Evolutionary conservation across 1,139 yeast species (phyloP).

Genomic region (Debaryomyces singareniensis): DNA sequence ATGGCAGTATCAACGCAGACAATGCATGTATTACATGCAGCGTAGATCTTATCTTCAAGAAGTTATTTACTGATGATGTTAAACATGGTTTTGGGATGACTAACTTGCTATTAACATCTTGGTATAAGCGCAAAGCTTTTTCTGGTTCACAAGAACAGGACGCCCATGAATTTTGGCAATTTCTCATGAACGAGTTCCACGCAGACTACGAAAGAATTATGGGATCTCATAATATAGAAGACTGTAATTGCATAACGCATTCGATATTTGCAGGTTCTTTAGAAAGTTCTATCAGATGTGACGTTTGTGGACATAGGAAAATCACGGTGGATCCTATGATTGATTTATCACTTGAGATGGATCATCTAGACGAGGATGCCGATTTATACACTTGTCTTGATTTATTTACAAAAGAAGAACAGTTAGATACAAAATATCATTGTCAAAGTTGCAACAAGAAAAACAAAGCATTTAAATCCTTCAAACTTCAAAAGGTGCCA

Average conservation of each 20-base stretch:
- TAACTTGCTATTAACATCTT: slow-evolving; percentile 66
- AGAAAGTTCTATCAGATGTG: slow-evolving; percentile 84
- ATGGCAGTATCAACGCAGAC: slow-evolving; percentile 24
- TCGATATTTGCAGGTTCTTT: slow-evolving; percentile 96
- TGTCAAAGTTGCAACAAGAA: slow-evolving; percentile 61
- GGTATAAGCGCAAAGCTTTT: slow-evolving; percentile 75
- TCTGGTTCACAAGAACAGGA: slow-evolving; percentile 97
- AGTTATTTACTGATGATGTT: slow-evolving; percentile 48
- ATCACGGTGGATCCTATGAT: slow-evolving; percentile 82
- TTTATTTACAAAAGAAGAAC: slow-evolving; percentile 72
- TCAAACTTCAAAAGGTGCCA: slow-evolving; percentile 63
- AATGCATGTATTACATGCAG: slow-evolving; percentile 78
- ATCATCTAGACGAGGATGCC: slow-evolving; percentile 22
- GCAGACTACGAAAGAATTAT: slow-evolving; percentile 34
- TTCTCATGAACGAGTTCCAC: slow-evolving; percentile 79
- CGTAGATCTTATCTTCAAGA: slow-evolving; percentile 67
- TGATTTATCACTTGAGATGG: slow-evolving; percentile 77
- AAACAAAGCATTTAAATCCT: slow-evolving; percentile 64
- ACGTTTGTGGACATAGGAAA: slow-evolving; percentile 58
- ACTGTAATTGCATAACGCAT: slow-evolving; percentile 82
- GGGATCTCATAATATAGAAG: slow-evolving; percentile 7
- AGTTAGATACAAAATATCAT: slow-evolving; percentile 63
- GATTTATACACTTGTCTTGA: slow-evolving; percentile 59
- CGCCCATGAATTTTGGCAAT: slow-evolving; percentile 97
- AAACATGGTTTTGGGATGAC: slow-evolving; percentile 72